Percentiles rank a stretch among this genome's conserved stretches.
These are phyloP conservation scores for Mortierella sp. DNA, from an alignment of 371 early-diverging fungal species.

Conservation along the genomic window DNA sequence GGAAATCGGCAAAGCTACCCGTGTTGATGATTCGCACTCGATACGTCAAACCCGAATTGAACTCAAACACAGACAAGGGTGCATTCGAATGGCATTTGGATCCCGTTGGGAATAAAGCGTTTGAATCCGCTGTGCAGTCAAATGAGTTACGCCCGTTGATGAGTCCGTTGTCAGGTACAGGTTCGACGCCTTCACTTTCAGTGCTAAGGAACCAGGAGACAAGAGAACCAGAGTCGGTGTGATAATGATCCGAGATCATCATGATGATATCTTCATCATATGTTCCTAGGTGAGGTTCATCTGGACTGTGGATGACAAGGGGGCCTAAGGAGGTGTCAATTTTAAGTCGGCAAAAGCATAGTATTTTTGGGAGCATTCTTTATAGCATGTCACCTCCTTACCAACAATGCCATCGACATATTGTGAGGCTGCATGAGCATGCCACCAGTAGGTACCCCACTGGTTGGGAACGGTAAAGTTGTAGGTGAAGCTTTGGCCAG, in stretches of 20 bases:
- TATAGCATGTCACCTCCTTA: background rate
- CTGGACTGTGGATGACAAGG: constrained; percentile 59
- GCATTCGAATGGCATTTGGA: constrained; percentile 40
- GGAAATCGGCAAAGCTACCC: constrained; percentile 46
- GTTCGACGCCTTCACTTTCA: constrained; percentile 51
- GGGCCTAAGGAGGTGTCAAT: constrained; percentile 22
- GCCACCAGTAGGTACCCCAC: constrained; percentile 63
- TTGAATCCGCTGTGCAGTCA: constrained; percentile 54
- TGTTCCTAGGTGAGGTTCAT: constrained; percentile 50
- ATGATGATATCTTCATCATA: constrained; percentile 60
- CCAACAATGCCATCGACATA: constrained; percentile 57
- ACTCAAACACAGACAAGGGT: constrained; percentile 35
- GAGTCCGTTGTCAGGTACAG: constrained; percentile 60
- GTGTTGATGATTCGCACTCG: constrained; percentile 51
- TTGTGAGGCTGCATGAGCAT: constrained; percentile 55
- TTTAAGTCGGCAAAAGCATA: background rate
- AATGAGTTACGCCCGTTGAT: constrained; percentile 59
- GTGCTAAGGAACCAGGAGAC: constrained; percentile 51
- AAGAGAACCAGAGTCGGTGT: constrained; percentile 52
- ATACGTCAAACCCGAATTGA: constrained; percentile 29
- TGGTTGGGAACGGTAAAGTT: constrained; percentile 53
- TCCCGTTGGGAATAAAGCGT: constrained; percentile 52
- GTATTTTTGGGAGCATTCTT: background rate
- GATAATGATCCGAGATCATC: constrained; percentile 57
- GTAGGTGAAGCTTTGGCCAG: constrained; percentile 45